Evolutionary conservation across 495 filamentous ascomycete genomes (phyloP).

Genomic region (Tuber brumale): DNA sequence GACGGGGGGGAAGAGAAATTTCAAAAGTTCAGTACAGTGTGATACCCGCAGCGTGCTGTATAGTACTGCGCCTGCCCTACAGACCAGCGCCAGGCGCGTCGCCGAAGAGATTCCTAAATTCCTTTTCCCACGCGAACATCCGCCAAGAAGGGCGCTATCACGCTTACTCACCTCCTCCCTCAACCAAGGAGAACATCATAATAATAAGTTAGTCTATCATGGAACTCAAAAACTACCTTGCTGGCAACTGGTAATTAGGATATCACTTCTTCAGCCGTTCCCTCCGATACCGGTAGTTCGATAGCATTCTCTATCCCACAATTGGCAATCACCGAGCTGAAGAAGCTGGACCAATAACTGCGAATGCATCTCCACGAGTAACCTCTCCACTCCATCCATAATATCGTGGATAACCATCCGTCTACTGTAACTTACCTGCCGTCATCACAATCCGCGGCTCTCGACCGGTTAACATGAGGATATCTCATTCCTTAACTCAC

Average conservation of each 20-base stretch:
- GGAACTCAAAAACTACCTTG: not conserved
- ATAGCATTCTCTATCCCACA: not conserved
- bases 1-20: slow-evolving; percentile 8
- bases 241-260: not conserved
- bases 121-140: slow-evolving; percentile 33
- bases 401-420: not conserved
- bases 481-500: not conserved
- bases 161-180: slow-evolving; percentile 21
- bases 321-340: not conserved
- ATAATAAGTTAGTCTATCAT: not conserved
- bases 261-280: not conserved
- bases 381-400: not conserved
- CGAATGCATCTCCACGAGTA: not conserved
- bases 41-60: slow-evolving; percentile 6
- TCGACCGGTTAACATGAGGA: not conserved
- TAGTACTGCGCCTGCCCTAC: slow-evolving; percentile 12
- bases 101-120: slow-evolving; percentile 15
- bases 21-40: slow-evolving; percentile 10
- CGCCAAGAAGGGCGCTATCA: slow-evolving; percentile 18
- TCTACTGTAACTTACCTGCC: not conserved
- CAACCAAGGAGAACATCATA: slow-evolving; percentile 22
- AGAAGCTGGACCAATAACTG: not conserved
- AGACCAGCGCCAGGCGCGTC: slow-evolving; percentile 25
- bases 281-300: not conserved
- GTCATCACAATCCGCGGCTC: not conserved